These are phyloP conservation scores for Psidium friedrichsthalianum DNA, from an alignment of 345 rosid species.

Conservation along the genomic window DNA sequence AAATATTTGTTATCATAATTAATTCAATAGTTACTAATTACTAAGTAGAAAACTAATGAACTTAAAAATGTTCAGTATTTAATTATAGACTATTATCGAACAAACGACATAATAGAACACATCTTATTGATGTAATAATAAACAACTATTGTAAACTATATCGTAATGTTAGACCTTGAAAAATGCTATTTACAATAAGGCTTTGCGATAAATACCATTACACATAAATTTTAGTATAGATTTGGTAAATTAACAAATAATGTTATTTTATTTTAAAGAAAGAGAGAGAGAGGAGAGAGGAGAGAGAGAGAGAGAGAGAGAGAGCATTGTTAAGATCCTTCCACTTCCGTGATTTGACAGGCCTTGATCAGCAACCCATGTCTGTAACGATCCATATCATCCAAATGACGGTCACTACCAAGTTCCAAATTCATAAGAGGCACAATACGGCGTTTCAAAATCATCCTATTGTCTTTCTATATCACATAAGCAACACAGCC, in stretches of 20 bases:
- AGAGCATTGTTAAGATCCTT: neutral
- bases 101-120: neutral
- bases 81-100: neutral
- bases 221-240: neutral
- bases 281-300: neutral
- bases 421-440: neutral
- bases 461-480: neutral
- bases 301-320: neutral
- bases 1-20: neutral
- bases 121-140: neutral
- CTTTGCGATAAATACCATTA: neutral
- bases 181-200: neutral
- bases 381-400: neutral
- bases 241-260: neutral
- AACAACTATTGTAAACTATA: neutral
- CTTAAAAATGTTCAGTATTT: neutral
- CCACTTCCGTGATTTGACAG: neutral
- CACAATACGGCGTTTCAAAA: neutral
- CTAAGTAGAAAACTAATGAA: neutral
- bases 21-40: neutral
- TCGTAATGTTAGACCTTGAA: neutral
- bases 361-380: neutral
- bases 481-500: neutral
- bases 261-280: no score
- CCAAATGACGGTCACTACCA: neutral